Percentiles rank a stretch among this genome's conserved stretches.
These are phyloP conservation scores for Cinnamomum micranthum DNA, from an alignment of 164 flowering plant species.

Conservation along the genomic window DNA sequence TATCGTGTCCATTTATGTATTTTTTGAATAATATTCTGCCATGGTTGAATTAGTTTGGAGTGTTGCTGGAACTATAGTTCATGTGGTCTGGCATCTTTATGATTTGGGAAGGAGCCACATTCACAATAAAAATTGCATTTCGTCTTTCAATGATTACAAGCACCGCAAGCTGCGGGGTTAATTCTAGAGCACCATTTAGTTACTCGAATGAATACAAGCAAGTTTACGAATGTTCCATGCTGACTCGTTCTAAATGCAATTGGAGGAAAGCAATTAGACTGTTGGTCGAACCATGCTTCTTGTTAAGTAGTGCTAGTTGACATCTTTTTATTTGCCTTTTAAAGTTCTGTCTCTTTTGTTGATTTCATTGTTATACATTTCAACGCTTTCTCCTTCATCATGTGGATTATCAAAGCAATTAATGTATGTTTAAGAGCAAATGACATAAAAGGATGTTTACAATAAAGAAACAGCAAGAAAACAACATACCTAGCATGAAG, in stretches of 20 bases:
- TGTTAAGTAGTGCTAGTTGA: neutral
- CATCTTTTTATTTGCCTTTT: neutral
- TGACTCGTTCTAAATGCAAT: slow-evolving; percentile 25
- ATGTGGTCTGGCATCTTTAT: too few relatives aligned
- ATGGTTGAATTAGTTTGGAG: too few relatives aligned
- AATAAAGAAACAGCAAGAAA: too few relatives aligned
- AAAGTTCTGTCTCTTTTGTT: neutral
- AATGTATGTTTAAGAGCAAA: neutral
- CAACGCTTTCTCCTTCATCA: neutral
- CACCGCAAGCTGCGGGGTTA: neutral
- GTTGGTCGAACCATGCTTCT: neutral
- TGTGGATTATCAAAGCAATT: neutral
- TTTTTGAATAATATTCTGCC: too few relatives aligned
- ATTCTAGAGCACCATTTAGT: neutral
- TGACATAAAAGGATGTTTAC: slow-evolving; percentile 4
- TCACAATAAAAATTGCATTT: too few relatives aligned
- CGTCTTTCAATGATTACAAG: neutral
- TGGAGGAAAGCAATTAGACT: neutral
- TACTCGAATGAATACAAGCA: slow-evolving; percentile 9
- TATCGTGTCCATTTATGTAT: too few relatives aligned
- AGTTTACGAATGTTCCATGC: slow-evolving; percentile 1
- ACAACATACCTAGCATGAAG: too few relatives aligned
- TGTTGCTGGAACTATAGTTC: too few relatives aligned
- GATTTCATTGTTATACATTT: neutral
- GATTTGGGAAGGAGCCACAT: too few relatives aligned